Conservation (phyloP, 768 basidiomycete species). For the Galerina sulciceps region DNA sequence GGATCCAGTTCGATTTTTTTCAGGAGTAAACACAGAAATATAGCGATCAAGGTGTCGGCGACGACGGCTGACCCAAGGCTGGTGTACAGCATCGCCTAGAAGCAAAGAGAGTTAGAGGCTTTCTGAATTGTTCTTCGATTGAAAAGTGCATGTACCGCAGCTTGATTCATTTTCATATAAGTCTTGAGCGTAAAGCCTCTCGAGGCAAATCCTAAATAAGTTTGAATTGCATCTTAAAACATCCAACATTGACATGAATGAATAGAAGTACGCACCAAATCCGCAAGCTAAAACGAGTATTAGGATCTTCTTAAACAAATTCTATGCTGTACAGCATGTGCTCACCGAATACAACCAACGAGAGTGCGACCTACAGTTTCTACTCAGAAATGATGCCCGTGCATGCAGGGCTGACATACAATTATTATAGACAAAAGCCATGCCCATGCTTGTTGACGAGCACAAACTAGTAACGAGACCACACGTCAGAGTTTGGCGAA, state of each 20-base stretch:
- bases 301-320: too few species aligned
- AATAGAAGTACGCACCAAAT: background rate
- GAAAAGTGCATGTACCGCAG: background rate
- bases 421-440: background rate
- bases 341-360: background rate
- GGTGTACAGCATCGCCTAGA: constrained; percentile 11
- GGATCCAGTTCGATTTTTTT: constrained; percentile 11
- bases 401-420: background rate
- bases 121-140: background rate
- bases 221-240: background rate
- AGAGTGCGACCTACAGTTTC: background rate
- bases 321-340: too few species aligned
- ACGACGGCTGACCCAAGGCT: constrained; percentile 16
- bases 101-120: background rate
- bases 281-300: background rate
- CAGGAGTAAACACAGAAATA: constrained; percentile 15
- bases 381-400: background rate
- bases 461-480: background rate
- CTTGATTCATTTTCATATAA: background rate
- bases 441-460: background rate
- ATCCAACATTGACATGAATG: background rate
- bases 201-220: background rate
- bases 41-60: constrained; percentile 16
- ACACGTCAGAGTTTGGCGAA: background rate
- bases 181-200: background rate